Conservation (phyloP, 1,284 basidiomycete genomes). For the Cryptococcus maquisensis region DNA sequence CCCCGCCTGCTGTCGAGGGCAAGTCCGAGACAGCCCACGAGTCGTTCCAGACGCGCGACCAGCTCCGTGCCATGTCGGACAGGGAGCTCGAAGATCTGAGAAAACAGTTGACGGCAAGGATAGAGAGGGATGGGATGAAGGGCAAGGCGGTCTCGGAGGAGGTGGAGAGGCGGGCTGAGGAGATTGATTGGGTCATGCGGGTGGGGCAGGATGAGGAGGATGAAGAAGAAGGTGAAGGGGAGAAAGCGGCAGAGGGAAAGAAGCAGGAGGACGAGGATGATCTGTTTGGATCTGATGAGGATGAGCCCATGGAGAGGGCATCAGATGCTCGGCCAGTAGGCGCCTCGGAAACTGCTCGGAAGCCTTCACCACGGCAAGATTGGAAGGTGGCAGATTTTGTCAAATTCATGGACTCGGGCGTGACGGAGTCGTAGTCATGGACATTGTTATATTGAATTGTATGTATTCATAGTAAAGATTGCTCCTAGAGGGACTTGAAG, state of each 20-base stretch:
- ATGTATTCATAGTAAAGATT: neutral
- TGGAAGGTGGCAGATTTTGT: slow-evolving; percentile 38
- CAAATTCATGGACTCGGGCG: slow-evolving; percentile 35
- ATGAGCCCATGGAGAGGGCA: slow-evolving; percentile 7
- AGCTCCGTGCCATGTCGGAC: slow-evolving; percentile 22
- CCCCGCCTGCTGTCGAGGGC: neutral
- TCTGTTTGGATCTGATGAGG: slow-evolving; percentile 20
- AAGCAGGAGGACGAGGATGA: slow-evolving; percentile 24
- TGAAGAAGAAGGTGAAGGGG: slow-evolving; percentile 19
- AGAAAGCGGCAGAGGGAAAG: neutral
- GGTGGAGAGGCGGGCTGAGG: slow-evolving; percentile 23
- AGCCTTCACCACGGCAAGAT: slow-evolving; percentile 3
- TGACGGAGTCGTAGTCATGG: neutral
- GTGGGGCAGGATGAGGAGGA: slow-evolving; percentile 21
- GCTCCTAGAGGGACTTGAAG: no score
- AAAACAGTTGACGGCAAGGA: slow-evolving; percentile 12
- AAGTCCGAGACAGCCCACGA: neutral
- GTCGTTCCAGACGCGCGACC: slow-evolving; percentile 4
- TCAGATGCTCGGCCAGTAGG: neutral
- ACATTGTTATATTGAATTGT: neutral
- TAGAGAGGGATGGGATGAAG: slow-evolving; percentile 18
- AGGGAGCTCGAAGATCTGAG: slow-evolving; percentile 10
- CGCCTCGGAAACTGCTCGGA: no score
- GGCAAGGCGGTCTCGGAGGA: slow-evolving; percentile 22
- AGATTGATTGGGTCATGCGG: slow-evolving; percentile 33